These are phyloP conservation scores for Penicillium cinerascens DNA, from an alignment of 495 filamentous ascomycete species.

Conservation along the genomic window DNA sequence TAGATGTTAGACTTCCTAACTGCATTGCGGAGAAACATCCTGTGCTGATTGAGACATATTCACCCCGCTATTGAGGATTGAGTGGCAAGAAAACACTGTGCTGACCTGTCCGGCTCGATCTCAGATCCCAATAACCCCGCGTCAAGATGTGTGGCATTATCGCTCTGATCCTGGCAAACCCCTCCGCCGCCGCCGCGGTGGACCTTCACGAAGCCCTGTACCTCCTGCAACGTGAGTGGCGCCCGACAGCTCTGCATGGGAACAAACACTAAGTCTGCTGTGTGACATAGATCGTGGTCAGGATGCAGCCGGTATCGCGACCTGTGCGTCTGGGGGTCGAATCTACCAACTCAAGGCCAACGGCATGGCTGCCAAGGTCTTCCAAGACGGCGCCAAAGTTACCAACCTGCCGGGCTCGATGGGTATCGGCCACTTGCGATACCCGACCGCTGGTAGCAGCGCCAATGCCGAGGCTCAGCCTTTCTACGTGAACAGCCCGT, in stretches of 20 bases:
- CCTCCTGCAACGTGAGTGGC: slow-evolving; percentile 65
- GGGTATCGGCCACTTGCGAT: slow-evolving; percentile 86
- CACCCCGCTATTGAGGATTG: slow-evolving; percentile 14
- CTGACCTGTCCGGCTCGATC: background rate
- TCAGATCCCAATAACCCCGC: slow-evolving; percentile 14
- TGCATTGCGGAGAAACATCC: slow-evolving; percentile 41
- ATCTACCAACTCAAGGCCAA: slow-evolving; percentile 91
- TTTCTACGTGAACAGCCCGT: slow-evolving; percentile 92
- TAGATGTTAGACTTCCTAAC: slow-evolving; percentile 53
- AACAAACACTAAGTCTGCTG: slow-evolving; percentile 13
- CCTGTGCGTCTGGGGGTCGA: slow-evolving; percentile 71
- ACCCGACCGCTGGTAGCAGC: slow-evolving; percentile 86
- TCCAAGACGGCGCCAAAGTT: slow-evolving; percentile 71
- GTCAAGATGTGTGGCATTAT: slow-evolving; percentile 81
- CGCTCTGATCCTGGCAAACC: slow-evolving; percentile 72
- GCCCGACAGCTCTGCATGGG: slow-evolving; percentile 1
- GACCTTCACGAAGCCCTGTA: slow-evolving; percentile 89
- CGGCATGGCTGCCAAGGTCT: slow-evolving; percentile 87
- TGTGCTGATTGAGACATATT: slow-evolving; percentile 31
- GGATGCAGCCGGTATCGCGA: slow-evolving; percentile 85
- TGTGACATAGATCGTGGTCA: slow-evolving; percentile 60
- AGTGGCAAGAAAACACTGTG: background rate
- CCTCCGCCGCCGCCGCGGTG: slow-evolving; percentile 60
- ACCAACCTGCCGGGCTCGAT: slow-evolving; percentile 81
- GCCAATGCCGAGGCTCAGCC: slow-evolving; percentile 61